Base-by-base conservation (phyloP, 1,139 yeast genomes). In the Spencermartinsiella ligniputridi region DNA sequence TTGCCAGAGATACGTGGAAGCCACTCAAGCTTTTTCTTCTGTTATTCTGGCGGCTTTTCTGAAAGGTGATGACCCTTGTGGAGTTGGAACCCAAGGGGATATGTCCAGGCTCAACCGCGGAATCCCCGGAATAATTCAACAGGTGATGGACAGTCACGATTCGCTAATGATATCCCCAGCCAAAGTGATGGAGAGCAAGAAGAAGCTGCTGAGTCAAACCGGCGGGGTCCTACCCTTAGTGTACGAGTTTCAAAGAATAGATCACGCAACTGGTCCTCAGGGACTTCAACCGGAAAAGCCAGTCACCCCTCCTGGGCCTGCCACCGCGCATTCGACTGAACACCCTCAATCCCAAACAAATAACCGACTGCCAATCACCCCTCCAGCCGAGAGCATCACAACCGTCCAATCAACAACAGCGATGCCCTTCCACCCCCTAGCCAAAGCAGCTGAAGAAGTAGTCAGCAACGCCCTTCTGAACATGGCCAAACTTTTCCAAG, bases 401-500 rank as follows among this genome's bases (percentile, higher is more conserved):
- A n/a, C n/a, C n/a, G n/a, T n/a, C n/a, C n/a, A n/a, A n/a, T n/a
- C n/a, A n/a, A n/a, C n/a, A n/a, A n/a, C n/a, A n/a, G 29, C 39
- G n/a, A 13, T 9, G 22, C 20, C 36, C 11, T 32, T 9, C 18
- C 3, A 12, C 27, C 16, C 32, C 5, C 15, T 27, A 6, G 17
- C 41, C 15, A 27, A 27, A n/a, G 32, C 32, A 3, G 33, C 48
- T 25, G 53, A 50, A 15, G 35, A 42, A 4, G 57, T 55, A 21
- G 57, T 52, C 19, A 52, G 56, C 43, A 64, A 64, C 36, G 60
- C 66, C 1, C 50, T 64, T 16, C 52, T 64, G 15, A 63, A 64
- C 36, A 52, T 64, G 19, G 66, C 67, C 15, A 64, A 64, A 43
- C 53, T 63, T 8, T 47, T 63, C n/a, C 68, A 64, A 45, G 68